These are phyloP conservation scores for Dactylonectria estremocensis DNA, from an alignment of 2,329 filamentous ascomycete genomes.

Conservation along the genomic window DNA sequence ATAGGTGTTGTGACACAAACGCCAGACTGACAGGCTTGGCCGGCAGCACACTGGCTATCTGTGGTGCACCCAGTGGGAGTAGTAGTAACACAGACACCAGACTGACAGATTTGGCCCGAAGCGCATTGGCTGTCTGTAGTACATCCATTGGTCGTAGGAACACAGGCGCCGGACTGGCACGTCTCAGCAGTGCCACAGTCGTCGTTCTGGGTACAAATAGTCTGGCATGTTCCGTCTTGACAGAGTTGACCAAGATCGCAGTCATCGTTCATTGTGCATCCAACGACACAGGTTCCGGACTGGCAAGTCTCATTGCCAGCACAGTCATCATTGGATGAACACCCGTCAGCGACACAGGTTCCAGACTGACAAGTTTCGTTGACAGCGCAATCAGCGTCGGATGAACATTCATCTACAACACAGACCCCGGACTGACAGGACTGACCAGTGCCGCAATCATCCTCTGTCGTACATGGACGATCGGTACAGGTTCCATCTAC, in stretches of 20 bases:
- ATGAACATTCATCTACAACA: not conserved
- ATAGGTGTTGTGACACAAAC: conserved; percentile 2
- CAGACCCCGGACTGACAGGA: conserved; percentile 11
- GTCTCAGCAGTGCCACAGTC: conserved; percentile 10
- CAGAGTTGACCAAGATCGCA: not conserved
- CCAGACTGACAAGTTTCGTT: conserved; percentile 9
- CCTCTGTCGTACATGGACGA: not conserved
- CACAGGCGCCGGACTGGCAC: conserved; percentile 9
- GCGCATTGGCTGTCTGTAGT: not conserved
- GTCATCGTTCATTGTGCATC: not conserved
- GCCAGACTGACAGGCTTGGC: conserved; percentile 5
- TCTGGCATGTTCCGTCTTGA: not conserved
- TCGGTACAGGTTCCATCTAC: not conserved
- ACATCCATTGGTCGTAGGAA: not conserved
- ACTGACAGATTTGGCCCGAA: not conserved
- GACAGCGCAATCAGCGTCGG: not conserved
- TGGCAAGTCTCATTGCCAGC: not conserved
- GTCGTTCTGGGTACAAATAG: not conserved
- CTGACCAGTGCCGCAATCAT: not conserved
- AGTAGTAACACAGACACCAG: not conserved
- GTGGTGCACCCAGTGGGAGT: conserved; percentile 1
- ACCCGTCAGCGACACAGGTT: not conserved
- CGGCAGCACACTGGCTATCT: not conserved
- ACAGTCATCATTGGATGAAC: not conserved
- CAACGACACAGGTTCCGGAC: not conserved